Base-by-base conservation (phyloP, 805 yeast species). In the Barnettozyma salicaria region DNA sequence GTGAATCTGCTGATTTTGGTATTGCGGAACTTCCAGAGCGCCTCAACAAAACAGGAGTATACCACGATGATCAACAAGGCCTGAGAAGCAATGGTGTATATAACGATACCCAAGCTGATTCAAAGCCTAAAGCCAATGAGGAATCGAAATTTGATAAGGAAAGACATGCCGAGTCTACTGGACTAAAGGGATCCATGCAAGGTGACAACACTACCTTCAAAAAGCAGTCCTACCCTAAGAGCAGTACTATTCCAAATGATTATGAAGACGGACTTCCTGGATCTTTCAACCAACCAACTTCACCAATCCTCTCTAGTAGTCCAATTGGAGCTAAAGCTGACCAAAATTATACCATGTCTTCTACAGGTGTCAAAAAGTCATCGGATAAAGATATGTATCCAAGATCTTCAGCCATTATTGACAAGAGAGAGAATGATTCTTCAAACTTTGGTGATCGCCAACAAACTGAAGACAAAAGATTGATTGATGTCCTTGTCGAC, bases 1-100 rank as follows among this genome's bases (percentile, higher is more conserved):
- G 27, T n/a, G 32, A 27, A 7, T 23, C 24, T 11, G 38, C 37
- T 29, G 35, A 37, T 10, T 30, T 25, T 22, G 32, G 29, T n/a
- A n/a, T n/a, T n/a, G n/a, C n/a, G n/a, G n/a, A n/a, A n/a, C n/a
- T n/a, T n/a, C n/a, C n/a, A n/a, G n/a, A n/a, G n/a, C n/a, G n/a
- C n/a, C n/a, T n/a, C n/a, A n/a, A n/a, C n/a, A n/a, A n/a, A n/a
- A n/a, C n/a, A n/a, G n/a, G n/a, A n/a, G n/a, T n/a, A n/a, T n/a
- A n/a, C n/a, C n/a, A n/a, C n/a, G n/a, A n/a, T n/a, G n/a, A n/a
- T n/a, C n/a, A n/a, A n/a, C n/a, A n/a, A n/a, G n/a, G n/a, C n/a
- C n/a, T n/a, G n/a, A n/a, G n/a, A n/a, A n/a, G n/a, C n/a, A n/a
- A n/a, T n/a, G n/a, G n/a, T n/a, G n/a, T n/a, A n/a, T n/a, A n/a